These are phyloP conservation scores for Neopestalotiopsis sp. DNA, from an alignment of 2,329 filamentous ascomycete species.

Conservation along the genomic window DNA sequence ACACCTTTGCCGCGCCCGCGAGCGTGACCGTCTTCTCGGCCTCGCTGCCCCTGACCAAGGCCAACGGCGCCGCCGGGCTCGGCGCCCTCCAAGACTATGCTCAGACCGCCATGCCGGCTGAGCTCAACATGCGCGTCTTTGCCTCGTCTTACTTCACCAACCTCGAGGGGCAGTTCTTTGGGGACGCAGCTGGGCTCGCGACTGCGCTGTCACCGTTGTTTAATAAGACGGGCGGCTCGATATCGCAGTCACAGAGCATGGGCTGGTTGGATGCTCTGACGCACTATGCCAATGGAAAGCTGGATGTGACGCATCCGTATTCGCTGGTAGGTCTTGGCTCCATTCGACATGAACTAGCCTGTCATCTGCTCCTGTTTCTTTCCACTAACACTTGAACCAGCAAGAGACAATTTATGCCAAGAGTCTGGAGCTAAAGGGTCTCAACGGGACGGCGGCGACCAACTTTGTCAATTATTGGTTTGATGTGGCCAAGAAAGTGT, in stretches of 20 bases:
- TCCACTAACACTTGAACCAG: slow-evolving; percentile 30
- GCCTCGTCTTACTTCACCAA: slow-evolving; percentile 40
- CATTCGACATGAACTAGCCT: not conserved
- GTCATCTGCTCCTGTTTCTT: not conserved
- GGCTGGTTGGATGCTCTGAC: slow-evolving; percentile 39
- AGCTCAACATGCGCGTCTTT: slow-evolving; percentile 49
- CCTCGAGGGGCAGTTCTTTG: slow-evolving; percentile 45
- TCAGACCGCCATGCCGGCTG: slow-evolving; percentile 41
- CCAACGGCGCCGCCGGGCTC: slow-evolving; percentile 43
- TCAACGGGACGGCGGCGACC: slow-evolving; percentile 41
- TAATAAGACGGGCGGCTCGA: slow-evolving; percentile 37
- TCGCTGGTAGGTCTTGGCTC: slow-evolving; percentile 30
- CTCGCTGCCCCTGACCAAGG: slow-evolving; percentile 33
- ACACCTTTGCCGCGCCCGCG: slow-evolving; percentile 36
- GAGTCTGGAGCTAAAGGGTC: slow-evolving; percentile 44
- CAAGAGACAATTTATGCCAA: slow-evolving; percentile 50
- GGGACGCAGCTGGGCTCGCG: slow-evolving; percentile 40
- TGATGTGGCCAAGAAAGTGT: slow-evolving; percentile 40
- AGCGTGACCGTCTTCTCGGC: slow-evolving; percentile 38
- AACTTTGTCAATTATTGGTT: slow-evolving; percentile 48
- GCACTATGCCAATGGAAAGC: slow-evolving; percentile 37
- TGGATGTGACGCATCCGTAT: slow-evolving; percentile 36
- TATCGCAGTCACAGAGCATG: slow-evolving; percentile 38
- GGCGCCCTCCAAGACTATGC: slow-evolving; percentile 48
- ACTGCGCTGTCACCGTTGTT: slow-evolving; percentile 40